Conservation (phyloP, 306 rosid genomes). For the Vachellia collinsii region DNA sequence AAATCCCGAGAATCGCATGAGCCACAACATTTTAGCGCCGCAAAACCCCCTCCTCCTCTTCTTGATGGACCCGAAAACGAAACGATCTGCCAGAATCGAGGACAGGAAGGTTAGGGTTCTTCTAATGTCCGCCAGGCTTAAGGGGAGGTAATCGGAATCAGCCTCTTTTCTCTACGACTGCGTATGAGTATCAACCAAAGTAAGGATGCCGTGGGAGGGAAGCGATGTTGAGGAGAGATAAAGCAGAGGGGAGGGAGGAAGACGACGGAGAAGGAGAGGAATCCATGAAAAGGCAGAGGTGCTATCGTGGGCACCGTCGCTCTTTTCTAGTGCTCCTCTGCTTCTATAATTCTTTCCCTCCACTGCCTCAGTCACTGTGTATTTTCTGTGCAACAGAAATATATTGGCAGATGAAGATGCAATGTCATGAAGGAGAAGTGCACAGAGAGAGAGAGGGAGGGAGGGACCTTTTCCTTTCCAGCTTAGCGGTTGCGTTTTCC, state of each 20-base stretch:
- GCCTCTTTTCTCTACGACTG: neutral
- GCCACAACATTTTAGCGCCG: constrained; percentile 55
- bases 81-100: constrained; percentile 40
- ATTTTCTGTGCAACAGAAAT: constrained; percentile 20
- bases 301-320: constrained; percentile 39
- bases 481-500: constrained; percentile 50
- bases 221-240: constrained; percentile 35
- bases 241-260: constrained; percentile 11
- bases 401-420: constrained; percentile 21
- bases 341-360: constrained; percentile 21
- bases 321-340: constrained; percentile 34
- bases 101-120: constrained; percentile 49
- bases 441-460: neutral
- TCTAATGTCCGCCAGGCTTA: constrained; percentile 48
- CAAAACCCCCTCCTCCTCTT: constrained; percentile 35
- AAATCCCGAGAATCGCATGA: constrained; percentile 59
- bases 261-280: constrained; percentile 28
- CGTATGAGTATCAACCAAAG: constrained; percentile 34
- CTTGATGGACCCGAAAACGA: constrained; percentile 40
- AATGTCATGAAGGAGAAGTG: constrained; percentile 32
- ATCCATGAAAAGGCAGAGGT: constrained; percentile 43
- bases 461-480: constrained; percentile 36
- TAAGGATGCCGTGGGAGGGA: constrained; percentile 51
- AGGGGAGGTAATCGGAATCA: constrained; percentile 30
- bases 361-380: constrained; percentile 19